A percentile compares a stretch with the other conserved stretches of the same genome.
These are phyloP conservation scores for Zygnema cylindricum DNA, from an alignment of 139 green algal genomes.

Conservation along the genomic window DNA sequence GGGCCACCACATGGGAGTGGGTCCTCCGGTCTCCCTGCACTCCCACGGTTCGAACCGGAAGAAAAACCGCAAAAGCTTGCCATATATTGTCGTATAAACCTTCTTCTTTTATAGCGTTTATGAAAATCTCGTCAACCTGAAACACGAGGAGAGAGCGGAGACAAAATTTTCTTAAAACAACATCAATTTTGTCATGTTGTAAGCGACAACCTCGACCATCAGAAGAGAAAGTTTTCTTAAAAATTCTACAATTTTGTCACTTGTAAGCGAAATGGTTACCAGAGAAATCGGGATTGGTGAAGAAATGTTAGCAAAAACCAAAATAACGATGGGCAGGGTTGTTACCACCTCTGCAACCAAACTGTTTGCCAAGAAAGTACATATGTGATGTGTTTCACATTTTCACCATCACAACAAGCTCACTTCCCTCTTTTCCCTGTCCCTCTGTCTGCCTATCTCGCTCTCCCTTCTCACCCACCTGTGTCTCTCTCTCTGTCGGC, in stretches of 20 bases:
- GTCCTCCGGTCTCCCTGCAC: constrained; percentile 90
- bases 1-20: constrained; percentile 90
- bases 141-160: no score
- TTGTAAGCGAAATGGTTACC: no score
- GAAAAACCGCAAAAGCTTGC: constrained; percentile 98
- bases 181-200: no score
- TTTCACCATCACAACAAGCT: not conserved
- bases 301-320: no score
- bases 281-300: no score
- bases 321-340: no score
- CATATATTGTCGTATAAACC: constrained; percentile 99
- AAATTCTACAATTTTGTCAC: no score
- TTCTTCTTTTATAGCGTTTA: constrained; percentile 89
- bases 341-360: not conserved
- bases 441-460: no score
- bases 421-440: not conserved
- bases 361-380: not conserved
- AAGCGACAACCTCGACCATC: no score
- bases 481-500: no score
- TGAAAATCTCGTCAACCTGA: constrained; percentile 97
- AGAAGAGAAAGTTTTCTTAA: no score
- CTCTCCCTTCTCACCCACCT: not conserved
- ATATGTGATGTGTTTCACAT: not conserved
- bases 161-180: no score
- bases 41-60: constrained; percentile 84